Conservation (phyloP, 257 asterid genomes). For the Mentha longifolia region DNA sequence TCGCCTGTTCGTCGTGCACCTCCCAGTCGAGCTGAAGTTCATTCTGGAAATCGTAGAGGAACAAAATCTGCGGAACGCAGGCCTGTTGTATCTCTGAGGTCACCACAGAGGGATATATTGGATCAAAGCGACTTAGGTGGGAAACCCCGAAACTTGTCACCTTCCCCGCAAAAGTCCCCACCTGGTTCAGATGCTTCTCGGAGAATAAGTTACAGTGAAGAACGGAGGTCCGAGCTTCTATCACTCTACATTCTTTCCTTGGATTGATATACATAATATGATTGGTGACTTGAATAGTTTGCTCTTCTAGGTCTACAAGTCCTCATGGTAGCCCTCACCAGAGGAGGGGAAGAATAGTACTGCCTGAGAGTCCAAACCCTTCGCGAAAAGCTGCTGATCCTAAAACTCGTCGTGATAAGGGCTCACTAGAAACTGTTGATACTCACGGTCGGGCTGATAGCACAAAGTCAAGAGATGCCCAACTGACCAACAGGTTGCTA, state of each 20-base stretch:
- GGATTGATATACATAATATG: constrained; percentile 17
- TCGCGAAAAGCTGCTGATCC: constrained; percentile 40
- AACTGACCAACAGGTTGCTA: constrained; percentile 54
- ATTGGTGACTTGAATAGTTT: constrained; percentile 19
- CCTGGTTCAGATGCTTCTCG: constrained; percentile 55
- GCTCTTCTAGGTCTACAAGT: constrained; percentile 55
- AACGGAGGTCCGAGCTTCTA: constrained; percentile 46
- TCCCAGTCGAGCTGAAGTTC: constrained; percentile 46
- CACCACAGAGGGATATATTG: constrained; percentile 63
- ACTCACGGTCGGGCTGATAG: constrained; percentile 40
- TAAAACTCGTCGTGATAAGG: constrained; percentile 49
- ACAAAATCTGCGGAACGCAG: constrained; percentile 42
- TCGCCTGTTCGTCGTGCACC: constrained; percentile 59
- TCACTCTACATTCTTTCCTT: constrained; percentile 25
- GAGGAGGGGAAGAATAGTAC: constrained; percentile 46
- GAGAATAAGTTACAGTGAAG: constrained; percentile 48
- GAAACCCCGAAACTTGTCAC: constrained; percentile 39
- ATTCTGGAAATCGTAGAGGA: constrained; percentile 40
- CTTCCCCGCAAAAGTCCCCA: constrained; percentile 50
- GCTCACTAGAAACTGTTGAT: constrained; percentile 40
- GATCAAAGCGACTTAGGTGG: constrained; percentile 47
- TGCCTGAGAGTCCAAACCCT: constrained; percentile 47
- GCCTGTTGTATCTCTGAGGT: constrained; percentile 57
- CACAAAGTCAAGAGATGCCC: constrained; percentile 43
- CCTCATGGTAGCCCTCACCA: constrained; percentile 42